A percentile compares a stretch with the other conserved stretches of the same genome.
Evolutionary conservation across 2,329 filamentous ascomycete genomes (phyloP).

Genomic region (Pleochaeta shiraiana): DNA sequence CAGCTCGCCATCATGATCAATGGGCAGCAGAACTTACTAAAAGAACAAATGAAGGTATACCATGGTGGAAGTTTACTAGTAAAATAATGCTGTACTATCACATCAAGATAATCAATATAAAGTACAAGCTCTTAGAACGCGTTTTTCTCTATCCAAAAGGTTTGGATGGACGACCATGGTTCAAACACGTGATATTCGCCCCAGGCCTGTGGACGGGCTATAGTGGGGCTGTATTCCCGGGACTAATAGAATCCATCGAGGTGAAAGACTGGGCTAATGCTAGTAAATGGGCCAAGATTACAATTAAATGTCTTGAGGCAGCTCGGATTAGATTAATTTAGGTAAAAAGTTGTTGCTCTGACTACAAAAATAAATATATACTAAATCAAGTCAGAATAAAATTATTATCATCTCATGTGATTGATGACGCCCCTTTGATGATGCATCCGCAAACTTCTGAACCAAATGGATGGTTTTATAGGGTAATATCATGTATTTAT

Average conservation of each 20-base stretch:
- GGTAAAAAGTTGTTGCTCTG: no score
- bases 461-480: no score
- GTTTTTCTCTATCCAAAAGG: constrained; percentile 56
- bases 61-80: constrained; percentile 61
- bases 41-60: constrained; percentile 31
- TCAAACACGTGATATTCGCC: constrained; percentile 88
- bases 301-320: constrained; percentile 27
- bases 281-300: constrained; percentile 35
- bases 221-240: constrained; percentile 46
- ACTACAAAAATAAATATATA: no score
- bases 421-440: no score
- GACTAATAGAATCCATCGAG: constrained; percentile 39
- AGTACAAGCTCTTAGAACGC: constrained; percentile 70
- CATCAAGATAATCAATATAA: constrained; percentile 47
- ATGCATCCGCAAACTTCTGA: no score
- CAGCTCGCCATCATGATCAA: constrained; percentile 14
- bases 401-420: no score
- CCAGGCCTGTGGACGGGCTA: constrained; percentile 87
- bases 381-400: no score
- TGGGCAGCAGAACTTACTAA: constrained; percentile 16
- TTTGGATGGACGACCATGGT: constrained; percentile 64
- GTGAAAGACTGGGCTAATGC: constrained; percentile 34
- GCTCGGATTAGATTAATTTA: no score
- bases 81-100: constrained; percentile 39
- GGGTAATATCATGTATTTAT: no score